Evolutionary conservation across 2,329 filamentous ascomycete species (phyloP).

Genomic region (Periglandula ipomoeae): DNA sequence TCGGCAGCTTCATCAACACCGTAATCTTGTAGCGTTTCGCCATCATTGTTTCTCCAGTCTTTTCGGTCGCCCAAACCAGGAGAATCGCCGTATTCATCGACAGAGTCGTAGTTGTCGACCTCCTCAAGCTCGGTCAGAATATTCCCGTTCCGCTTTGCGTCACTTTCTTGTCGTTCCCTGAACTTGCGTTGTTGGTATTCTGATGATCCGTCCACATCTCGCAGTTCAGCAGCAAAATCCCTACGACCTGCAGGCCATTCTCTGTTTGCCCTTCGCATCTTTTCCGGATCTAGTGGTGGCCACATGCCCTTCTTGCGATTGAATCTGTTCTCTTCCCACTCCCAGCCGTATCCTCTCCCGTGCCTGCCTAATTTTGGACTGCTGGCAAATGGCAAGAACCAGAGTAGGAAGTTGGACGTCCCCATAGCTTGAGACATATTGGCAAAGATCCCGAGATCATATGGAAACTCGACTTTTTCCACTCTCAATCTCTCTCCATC

Average conservation of each 20-base stretch:
- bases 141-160: conserved; percentile 30
- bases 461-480: conserved; percentile 66
- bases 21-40: conserved; percentile 65
- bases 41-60: conserved; percentile 66
- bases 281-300: conserved; percentile 57
- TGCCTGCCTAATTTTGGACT: conserved; percentile 33
- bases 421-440: conserved; percentile 75
- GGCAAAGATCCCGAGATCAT: conserved; percentile 65
- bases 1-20: conserved; percentile 72
- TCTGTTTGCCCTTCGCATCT: conserved; percentile 34
- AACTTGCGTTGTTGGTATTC: conserved; percentile 42
- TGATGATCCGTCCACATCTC: conserved; percentile 26
- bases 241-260: conserved; percentile 30
- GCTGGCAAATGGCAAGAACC: conserved; percentile 60
- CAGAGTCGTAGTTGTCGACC: conserved; percentile 43
- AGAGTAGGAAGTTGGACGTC: conserved; percentile 52
- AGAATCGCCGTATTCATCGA: conserved; percentile 37
- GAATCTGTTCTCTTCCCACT: conserved; percentile 68
- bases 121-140: conserved; percentile 44
- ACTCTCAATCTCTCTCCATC: conserved; percentile 38
- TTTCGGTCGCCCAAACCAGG: conserved; percentile 49
- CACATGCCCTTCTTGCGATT: conserved; percentile 54
- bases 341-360: conserved; percentile 40
- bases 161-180: conserved; percentile 36
- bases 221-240: conserved; percentile 24